Evolutionary conservation across 164 flowering plant species (phyloP), one percentile per base, ranked within the genome.

Genomic region (Magnolia kwangsiensis): DNA sequence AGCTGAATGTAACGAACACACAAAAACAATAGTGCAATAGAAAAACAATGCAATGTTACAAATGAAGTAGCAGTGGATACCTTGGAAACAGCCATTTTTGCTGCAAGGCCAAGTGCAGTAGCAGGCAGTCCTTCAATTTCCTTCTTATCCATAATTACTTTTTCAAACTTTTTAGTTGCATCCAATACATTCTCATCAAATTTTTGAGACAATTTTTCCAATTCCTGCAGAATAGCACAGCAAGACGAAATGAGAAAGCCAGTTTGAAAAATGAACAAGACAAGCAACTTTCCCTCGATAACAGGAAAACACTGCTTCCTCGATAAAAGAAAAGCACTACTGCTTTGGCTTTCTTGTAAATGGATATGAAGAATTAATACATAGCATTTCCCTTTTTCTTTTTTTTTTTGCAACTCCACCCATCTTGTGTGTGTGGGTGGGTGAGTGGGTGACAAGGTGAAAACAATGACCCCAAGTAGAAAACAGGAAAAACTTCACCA

Each of bases 71-170:
- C 58, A 16, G 4, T 14, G 13, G 75, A 75, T 84, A 96, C 99
- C 96, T 92, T 94, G 31, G 99, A 89, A 6, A 83, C 85, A 61
- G 99, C 99, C 27, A 91, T 90, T 84, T 94, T 98, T 55, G 99
- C 98, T 74, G 91, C 94, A 83, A 96, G 77, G 49, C 92, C 95
- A 71, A 92, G 91, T 69, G 97, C 94, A 50, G 92, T 88, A 72
- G 91, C 88, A 74, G 99, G 98, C 87, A 94, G 82, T 70, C 99
- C 99, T 70, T 91, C 99, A 84, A 96, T 79, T 2, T 96, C 98
- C 73, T 89, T 88, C 87, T 94, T 91, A 74, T 92, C 96, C 8
- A 89, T 87, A 68, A 96, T 83, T 76, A 94, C 63, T 74, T 92
- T 92, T 85, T 91, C 96, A 85, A 92, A 96, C 75, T 92, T 92